These are phyloP conservation scores for Simplicillium sp. DNA, from an alignment of 2,329 filamentous ascomycete species.

Conservation along the genomic window DNA sequence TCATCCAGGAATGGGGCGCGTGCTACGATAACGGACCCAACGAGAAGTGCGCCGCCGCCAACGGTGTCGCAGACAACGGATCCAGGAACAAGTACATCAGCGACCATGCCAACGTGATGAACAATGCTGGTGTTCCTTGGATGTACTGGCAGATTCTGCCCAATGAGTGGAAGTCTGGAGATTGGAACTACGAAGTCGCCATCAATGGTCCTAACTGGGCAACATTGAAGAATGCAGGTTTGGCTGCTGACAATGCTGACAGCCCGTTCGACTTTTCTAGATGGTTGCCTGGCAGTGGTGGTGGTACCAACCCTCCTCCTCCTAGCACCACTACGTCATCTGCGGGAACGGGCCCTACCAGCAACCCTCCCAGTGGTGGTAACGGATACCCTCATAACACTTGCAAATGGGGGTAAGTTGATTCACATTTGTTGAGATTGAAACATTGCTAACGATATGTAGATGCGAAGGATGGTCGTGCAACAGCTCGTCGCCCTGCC, in stretches of 20 bases:
- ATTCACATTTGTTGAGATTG: no score
- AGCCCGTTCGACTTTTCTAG: conserved; percentile 7
- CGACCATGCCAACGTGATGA: conserved; percentile 16
- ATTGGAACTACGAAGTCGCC: conserved; percentile 22
- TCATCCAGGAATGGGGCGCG: conserved; percentile 19
- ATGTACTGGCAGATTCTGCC: conserved; percentile 24
- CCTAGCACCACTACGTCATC: no score
- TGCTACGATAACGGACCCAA: conserved; percentile 19
- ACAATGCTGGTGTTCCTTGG: conserved; percentile 19
- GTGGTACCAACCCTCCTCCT: no score
- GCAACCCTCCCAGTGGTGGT: no score
- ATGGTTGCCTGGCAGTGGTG: no score
- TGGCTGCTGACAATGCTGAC: conserved; percentile 5
- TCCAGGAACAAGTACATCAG: conserved; percentile 16
- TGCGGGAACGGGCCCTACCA: no score
- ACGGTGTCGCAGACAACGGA: conserved; percentile 5
- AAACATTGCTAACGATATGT: no score
- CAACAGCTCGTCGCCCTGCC: no score
- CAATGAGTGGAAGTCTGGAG: conserved; percentile 18
- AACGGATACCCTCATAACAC: no score
- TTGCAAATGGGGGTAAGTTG: no score
- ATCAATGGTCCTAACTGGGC: conserved; percentile 15
- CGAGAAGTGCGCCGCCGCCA: conserved; percentile 12
- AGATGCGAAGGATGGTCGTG: no score
- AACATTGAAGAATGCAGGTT: conserved; percentile 6